phyloP scores from a whole-genome alignment of 805 yeast species.

The Metschnikowia borealis region DNA sequence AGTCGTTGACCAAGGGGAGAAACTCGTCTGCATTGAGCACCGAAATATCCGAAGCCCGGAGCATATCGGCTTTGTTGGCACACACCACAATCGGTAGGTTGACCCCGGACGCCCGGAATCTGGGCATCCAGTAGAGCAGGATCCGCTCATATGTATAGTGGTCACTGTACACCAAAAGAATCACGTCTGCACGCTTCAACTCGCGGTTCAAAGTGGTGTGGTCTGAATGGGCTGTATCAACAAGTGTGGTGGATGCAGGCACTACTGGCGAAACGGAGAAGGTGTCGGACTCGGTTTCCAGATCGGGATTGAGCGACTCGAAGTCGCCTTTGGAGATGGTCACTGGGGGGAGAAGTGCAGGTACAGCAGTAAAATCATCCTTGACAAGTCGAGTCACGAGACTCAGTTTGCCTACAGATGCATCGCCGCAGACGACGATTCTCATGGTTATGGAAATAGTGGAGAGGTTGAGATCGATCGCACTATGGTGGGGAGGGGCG shows the following conservation, averaged over 20 bases:
- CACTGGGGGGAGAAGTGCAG: conserved; percentile 76
- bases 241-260: conserved; percentile 56
- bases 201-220: conserved; percentile 59
- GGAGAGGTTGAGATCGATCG: no score
- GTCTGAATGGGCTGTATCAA: conserved; percentile 78
- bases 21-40: conserved; percentile 65
- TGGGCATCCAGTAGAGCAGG: conserved; percentile 90
- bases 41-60: conserved; percentile 38
- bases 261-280: conserved; percentile 24
- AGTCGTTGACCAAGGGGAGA: conserved; percentile 80
- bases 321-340: conserved; percentile 68
- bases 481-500: no score
- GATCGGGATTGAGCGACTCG: conserved; percentile 32
- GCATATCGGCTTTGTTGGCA: conserved; percentile 70
- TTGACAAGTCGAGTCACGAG: conserved; percentile 77
- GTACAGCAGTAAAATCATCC: conserved; percentile 74
- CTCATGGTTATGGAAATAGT: conserved; percentile 34
- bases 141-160: conserved; percentile 93
- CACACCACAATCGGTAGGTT: conserved; percentile 90
- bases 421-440: conserved; percentile 93
- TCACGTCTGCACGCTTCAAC: conserved; percentile 80
- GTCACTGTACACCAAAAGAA: conserved; percentile 92
- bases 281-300: conserved; percentile 6
- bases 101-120: conserved; percentile 88
- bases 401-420: conserved; percentile 81